These are phyloP conservation scores for Penicillium bovifimosum DNA, from an alignment of 495 filamentous ascomycete genomes.

Conservation along the genomic window DNA sequence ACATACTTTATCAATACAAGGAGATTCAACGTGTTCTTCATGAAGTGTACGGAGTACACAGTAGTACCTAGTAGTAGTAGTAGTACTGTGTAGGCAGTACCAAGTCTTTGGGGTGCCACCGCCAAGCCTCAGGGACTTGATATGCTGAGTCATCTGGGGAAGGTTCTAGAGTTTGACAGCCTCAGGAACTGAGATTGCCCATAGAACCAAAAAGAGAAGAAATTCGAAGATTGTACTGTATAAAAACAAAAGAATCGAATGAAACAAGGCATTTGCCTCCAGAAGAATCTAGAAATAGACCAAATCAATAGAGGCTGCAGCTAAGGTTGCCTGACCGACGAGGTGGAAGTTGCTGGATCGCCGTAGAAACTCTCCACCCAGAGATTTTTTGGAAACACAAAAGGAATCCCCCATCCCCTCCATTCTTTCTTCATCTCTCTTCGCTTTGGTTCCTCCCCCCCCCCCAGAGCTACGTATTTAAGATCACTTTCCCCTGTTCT, in stretches of 20 bases:
- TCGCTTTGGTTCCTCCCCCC: constrained; percentile 20
- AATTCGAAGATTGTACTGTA: no score
- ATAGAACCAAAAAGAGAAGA: neutral
- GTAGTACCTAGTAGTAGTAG: no score
- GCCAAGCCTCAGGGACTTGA: neutral
- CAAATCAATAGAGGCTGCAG: neutral
- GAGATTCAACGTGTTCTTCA: no score
- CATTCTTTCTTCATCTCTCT: constrained; percentile 16
- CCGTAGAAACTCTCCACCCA: constrained; percentile 39
- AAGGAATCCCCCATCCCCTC: constrained; percentile 20
- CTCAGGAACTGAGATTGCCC: neutral
- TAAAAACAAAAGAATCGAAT: no score
- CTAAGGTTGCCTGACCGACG: constrained; percentile 21
- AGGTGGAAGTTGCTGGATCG: constrained; percentile 45
- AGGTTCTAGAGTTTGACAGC: constrained; percentile 4
- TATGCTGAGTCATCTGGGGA: neutral
- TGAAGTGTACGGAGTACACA: no score
- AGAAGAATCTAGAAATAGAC: constrained; percentile 30
- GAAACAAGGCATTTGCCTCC: no score
- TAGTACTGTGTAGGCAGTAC: no score
- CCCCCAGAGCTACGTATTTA: constrained; percentile 15
- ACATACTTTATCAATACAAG: no score
- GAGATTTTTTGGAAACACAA: constrained; percentile 34
- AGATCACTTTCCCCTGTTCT: constrained; percentile 9
- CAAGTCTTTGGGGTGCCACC: neutral